Base-by-base conservation (phyloP, 495 filamentous ascomycete species). In the Aspergillus egyptiacus region DNA sequence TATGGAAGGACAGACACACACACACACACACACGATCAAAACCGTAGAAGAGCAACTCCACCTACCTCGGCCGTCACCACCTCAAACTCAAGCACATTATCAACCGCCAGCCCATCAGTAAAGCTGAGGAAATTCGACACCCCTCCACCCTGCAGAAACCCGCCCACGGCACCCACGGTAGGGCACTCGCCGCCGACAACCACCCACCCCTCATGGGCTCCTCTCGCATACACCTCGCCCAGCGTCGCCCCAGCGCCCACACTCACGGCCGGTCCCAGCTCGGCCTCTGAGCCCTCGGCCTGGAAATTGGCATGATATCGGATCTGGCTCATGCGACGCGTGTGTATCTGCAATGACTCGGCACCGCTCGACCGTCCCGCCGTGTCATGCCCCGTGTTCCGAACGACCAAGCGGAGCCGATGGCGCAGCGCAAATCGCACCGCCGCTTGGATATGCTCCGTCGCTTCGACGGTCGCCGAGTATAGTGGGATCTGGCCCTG, bases 351-450 rank as follows among this genome's bases (percentile, higher is more conserved):
- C 2, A 83, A 60, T 5, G 71, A 64, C 1, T 71, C 70, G 18
- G 60, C 58, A 0, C 76, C 78, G 7, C 72, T 64, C 4, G 70
- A 71, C 53, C 73, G 70, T 6, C 70, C 77, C 5, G 56, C 52
- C 51, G 72, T 77, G 45, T 80, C 77, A 58, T 83, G 81, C n/a
- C 83, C 82, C 4, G 82, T 87, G 46, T 83, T 84, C 63, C 79
- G 81, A 42, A 85, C 66, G 2, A 55, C 45, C 9, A 64, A 14
- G 3, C 75, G 72, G 20, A 82, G 55, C 51, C 75, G 78, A 50
- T 75, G 63, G 14, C 71, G 50, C 5, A 48, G 47, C 8, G 78
- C 77, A 39, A 83, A 84, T 17, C 67, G 62, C n/a, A 85, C 55
- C 4, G 70, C 76, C 2, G 63, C 63, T 32, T 67, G 66, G 41